Percentiles rank a stretch among this genome's conserved stretches.
Evolutionary conservation across 2,329 filamentous ascomycete species (phyloP).

Genomic region (Sporothrix pseudoabietina): DNA sequence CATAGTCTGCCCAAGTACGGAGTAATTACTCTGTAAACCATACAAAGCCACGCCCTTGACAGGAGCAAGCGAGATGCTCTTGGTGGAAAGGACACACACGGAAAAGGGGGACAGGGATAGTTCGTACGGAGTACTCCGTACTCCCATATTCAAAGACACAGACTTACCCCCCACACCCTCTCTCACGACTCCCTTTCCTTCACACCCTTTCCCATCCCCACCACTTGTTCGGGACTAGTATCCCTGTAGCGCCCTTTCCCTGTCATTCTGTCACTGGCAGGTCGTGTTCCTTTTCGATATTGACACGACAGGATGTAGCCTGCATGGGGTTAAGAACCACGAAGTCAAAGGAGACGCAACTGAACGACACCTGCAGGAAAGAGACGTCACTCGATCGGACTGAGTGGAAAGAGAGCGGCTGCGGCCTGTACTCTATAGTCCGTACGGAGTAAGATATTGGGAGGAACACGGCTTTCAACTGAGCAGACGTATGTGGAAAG

Average conservation of each 20-base stretch:
- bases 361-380: background rate
- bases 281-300: background rate
- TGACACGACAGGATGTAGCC: background rate
- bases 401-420: background rate
- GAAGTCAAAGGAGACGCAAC: background rate
- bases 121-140: too few species aligned
- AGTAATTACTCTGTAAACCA: background rate
- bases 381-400: background rate
- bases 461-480: background rate
- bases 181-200: background rate
- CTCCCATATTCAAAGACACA: background rate
- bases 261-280: background rate
- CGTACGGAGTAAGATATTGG: background rate
- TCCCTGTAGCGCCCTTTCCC: background rate
- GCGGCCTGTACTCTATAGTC: too few species aligned
- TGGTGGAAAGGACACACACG: background rate
- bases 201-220: constrained; percentile 7
- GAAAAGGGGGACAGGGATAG: background rate
- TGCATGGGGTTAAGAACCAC: background rate
- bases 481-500: background rate
- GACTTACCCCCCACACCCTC: background rate
- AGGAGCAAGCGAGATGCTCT: background rate
- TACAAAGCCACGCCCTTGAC: background rate
- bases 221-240: background rate
- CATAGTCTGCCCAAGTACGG: background rate